Percentiles rank a stretch among this genome's conserved stretches.
phyloP scores from a whole-genome alignment of 345 rosid species.

The Noccaea caerulescens region DNA sequence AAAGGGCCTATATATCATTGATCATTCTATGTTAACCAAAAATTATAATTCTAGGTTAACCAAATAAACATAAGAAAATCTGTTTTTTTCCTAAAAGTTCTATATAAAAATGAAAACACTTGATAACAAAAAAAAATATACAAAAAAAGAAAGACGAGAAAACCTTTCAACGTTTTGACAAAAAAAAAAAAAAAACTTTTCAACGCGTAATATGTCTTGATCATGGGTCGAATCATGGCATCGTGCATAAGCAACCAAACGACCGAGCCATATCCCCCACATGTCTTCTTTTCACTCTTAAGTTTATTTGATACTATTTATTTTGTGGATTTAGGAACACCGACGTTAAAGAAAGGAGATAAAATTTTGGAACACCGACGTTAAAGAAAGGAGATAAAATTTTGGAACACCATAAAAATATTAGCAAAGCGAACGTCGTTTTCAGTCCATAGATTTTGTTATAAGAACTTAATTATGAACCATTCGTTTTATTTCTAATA shows the following conservation, averaged over 20 bases:
- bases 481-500: background rate
- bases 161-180: no score
- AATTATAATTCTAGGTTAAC: background rate
- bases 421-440: background rate
- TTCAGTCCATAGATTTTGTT: background rate
- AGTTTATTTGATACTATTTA: background rate
- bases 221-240: constrained; percentile 33
- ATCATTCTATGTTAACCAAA: no score
- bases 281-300: constrained; percentile 27
- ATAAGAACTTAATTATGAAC: background rate
- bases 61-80: constrained; percentile 1
- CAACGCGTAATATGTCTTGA: constrained; percentile 18
- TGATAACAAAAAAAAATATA: background rate
- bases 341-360: background rate
- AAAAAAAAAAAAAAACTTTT: background rate
- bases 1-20: no score
- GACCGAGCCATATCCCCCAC: constrained; percentile 43
- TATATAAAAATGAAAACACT: constrained; percentile 6
- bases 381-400: background rate
- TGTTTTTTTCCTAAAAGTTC: background rate
- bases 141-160: no score
- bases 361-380: background rate
- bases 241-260: constrained; percentile 23
- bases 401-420: background rate
- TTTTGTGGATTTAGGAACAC: background rate